Evolutionary conservation across 1,284 basidiomycete genomes (phyloP).

Genomic region (Fomitiporia mediterranea): DNA sequence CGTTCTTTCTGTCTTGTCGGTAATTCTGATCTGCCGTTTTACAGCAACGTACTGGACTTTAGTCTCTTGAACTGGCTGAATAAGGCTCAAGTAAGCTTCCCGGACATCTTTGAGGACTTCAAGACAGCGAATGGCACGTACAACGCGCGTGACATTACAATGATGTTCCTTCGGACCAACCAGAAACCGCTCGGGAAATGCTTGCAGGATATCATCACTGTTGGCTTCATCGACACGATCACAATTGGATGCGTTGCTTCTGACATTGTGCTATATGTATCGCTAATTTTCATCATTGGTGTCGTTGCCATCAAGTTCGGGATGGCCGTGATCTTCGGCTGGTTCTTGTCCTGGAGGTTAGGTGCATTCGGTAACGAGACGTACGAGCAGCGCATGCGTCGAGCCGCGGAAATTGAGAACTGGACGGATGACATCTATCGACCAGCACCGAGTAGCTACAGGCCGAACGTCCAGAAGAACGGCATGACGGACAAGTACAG

Average conservation of each 20-base stretch:
- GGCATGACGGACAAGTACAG: constrained; percentile 49
- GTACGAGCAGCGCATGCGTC: constrained; percentile 90
- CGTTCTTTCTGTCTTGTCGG: background rate
- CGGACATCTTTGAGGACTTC: constrained; percentile 77
- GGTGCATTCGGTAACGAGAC: constrained; percentile 94
- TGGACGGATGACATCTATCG: constrained; percentile 97
- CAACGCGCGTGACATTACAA: constrained; percentile 82
- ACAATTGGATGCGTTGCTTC: constrained; percentile 96
- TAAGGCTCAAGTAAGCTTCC: constrained; percentile 73
- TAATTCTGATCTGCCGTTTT: constrained; percentile 9
- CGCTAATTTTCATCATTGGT: constrained; percentile 95
- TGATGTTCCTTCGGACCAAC: constrained; percentile 68
- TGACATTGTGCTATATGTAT: constrained; percentile 90
- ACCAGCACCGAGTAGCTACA: constrained; percentile 86
- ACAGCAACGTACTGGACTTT: constrained; percentile 85
- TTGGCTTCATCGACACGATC: constrained; percentile 93
- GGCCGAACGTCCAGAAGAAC: constrained; percentile 82
- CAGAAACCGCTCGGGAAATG: constrained; percentile 72
- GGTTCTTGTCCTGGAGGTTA: constrained; percentile 94
- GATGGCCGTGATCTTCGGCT: constrained; percentile 96
- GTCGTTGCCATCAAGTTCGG: constrained; percentile 93
- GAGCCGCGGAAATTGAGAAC: constrained; percentile 88
- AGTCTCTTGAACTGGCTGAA: constrained; percentile 82
- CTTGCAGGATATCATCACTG: constrained; percentile 78
- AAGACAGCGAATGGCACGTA: constrained; percentile 67